phyloP scores from a whole-genome alignment of 768 basidiomycete species.

The Boletus tylopilopsis region DNA sequence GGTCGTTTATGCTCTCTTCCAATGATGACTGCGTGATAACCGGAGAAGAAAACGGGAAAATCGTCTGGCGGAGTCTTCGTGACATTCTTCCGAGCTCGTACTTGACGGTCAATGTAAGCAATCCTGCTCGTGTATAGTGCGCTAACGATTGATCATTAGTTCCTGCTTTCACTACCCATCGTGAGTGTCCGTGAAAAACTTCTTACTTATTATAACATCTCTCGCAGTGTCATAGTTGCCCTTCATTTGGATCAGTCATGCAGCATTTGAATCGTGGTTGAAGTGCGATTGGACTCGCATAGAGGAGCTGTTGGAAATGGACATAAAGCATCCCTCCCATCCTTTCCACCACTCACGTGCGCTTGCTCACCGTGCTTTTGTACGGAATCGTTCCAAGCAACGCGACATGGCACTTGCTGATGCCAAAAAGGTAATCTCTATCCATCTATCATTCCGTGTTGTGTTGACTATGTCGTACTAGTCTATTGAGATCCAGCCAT shows the following conservation, averaged over 20 bases:
- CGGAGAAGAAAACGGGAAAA: background rate
- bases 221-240: background rate
- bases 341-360: background rate
- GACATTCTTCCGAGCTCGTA: background rate
- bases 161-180: too few species aligned
- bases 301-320: background rate
- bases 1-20: background rate
- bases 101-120: background rate
- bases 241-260: background rate
- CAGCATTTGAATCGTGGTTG: background rate
- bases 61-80: background rate
- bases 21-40: background rate
- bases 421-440: background rate
- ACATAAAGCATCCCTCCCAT: background rate
- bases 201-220: background rate
- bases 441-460: fast-evolving
- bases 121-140: too few species aligned
- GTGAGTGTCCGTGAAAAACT: background rate
- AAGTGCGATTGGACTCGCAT: background rate
- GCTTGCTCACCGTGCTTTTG: conserved; percentile 3
- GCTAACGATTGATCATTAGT: background rate
- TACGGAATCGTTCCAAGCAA: background rate
- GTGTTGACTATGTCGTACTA: background rate
- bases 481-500: conserved; percentile 5
- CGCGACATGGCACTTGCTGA: conserved; percentile 1